Evolutionary conservation across 805 yeast species (phyloP).

Genomic region (Metschnikowia proteae): DNA sequence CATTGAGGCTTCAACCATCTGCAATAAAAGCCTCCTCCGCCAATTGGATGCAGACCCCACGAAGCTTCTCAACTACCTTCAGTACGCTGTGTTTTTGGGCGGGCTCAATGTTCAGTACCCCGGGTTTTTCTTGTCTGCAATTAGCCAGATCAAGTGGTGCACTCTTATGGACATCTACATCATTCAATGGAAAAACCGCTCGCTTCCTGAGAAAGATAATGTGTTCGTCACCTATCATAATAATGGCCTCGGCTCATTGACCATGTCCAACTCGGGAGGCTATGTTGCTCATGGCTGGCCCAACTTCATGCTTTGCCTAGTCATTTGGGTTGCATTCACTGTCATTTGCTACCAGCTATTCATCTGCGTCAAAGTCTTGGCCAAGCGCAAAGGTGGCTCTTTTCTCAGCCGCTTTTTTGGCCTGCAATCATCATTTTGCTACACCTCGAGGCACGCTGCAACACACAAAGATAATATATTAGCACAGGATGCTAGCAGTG

Average conservation of each 20-base stretch:
- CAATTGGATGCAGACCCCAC: constrained; percentile 53
- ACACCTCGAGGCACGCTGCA: not conserved
- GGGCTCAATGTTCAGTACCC: constrained; percentile 57
- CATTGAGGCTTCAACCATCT: constrained; percentile 52
- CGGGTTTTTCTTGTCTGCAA: constrained; percentile 56
- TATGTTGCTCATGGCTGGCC: constrained; percentile 36
- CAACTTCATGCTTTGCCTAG: constrained; percentile 37
- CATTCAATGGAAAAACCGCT: constrained; percentile 1
- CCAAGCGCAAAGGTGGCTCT: not conserved
- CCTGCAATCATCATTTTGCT: not conserved
- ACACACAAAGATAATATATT: not conserved
- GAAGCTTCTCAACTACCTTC: constrained; percentile 51
- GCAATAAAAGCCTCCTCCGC: constrained; percentile 52
- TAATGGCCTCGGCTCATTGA: constrained; percentile 40
- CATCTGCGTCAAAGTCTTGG: constrained; percentile 18
- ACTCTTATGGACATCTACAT: constrained; percentile 41
- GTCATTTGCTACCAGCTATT: constrained; percentile 21
- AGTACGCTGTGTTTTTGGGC: constrained; percentile 55
- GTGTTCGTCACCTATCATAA: constrained; percentile 40
- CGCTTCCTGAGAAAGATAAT: constrained; percentile 23
- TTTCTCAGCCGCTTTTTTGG: constrained; percentile 7
- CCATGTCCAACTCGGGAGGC: constrained; percentile 26
- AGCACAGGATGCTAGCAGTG: not conserved
- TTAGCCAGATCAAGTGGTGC: constrained; percentile 52
- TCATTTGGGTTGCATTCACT: constrained; percentile 25